phyloP scores from a whole-genome alignment of 495 filamentous ascomycete genomes.

The Neurospora tetraspora region DNA sequence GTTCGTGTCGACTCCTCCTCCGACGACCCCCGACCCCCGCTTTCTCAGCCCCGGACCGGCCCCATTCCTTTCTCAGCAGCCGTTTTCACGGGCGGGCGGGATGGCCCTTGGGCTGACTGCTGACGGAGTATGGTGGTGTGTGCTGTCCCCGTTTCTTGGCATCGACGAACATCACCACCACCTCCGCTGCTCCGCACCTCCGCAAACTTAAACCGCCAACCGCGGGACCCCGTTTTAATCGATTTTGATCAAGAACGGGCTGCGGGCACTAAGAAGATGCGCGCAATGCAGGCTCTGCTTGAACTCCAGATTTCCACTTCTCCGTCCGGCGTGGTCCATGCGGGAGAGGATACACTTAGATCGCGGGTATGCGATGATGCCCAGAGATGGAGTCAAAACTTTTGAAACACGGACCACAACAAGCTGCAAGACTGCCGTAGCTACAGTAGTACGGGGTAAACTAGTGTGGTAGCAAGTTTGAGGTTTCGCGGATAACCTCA shows the following conservation, averaged over 20 bases:
- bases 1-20: not conserved
- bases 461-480: not conserved
- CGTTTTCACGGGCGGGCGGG: not conserved
- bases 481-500: not conserved
- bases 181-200: not conserved
- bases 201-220: not conserved
- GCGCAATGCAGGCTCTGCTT: not conserved
- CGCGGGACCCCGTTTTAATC: not conserved
- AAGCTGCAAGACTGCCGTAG: not conserved
- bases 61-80: not conserved
- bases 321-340: not conserved
- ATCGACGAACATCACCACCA: not conserved
- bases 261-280: not conserved
- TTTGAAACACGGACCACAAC: not conserved
- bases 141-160: not conserved
- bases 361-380: not conserved
- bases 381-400: not conserved
- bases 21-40: not conserved
- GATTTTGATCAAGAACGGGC: not conserved
- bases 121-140: not conserved
- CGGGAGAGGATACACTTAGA: not conserved
- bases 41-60: not conserved
- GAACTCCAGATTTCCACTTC: not conserved
- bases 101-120: not conserved
- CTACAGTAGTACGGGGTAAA: not conserved